Conservation (phyloP, 2,329 filamentous ascomycete genomes). For the Onygena corvina region DNA sequence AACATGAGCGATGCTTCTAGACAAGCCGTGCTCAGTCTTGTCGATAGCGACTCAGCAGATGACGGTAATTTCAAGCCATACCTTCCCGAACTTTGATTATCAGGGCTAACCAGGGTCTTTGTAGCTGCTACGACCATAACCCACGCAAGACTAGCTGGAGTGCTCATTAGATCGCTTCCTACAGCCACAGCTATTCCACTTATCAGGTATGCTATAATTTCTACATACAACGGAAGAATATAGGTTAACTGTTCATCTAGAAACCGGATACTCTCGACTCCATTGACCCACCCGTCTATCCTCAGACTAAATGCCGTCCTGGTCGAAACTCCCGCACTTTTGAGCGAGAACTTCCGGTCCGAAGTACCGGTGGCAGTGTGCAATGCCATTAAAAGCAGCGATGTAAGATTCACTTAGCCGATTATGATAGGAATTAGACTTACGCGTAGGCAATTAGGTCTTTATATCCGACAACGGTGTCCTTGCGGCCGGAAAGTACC, state of each 20-base stretch:
- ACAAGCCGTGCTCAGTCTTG: slow-evolving; percentile 71
- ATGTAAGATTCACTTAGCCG: slow-evolving; percentile 43
- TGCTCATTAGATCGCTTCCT: slow-evolving; percentile 75
- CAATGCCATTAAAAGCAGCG: slow-evolving; percentile 65
- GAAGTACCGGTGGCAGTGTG: slow-evolving; percentile 67
- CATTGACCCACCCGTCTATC: slow-evolving; percentile 66
- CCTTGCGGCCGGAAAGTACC: slow-evolving; percentile 79
- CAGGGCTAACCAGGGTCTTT: slow-evolving; percentile 15
- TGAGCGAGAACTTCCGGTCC: slow-evolving; percentile 57
- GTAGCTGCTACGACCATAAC: slow-evolving; percentile 65
- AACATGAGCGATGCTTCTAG: slow-evolving; percentile 93
- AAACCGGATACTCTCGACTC: slow-evolving; percentile 64
- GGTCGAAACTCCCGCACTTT: slow-evolving; percentile 59
- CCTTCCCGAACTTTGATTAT: neutral
- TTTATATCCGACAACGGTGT: slow-evolving; percentile 81
- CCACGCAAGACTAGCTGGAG: slow-evolving; percentile 78
- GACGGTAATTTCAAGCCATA: slow-evolving; percentile 44
- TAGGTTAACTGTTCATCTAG: slow-evolving; percentile 39
- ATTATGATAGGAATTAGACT: neutral
- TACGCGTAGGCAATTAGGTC: slow-evolving; percentile 38
- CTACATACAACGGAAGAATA: neutral
- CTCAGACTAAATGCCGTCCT: slow-evolving; percentile 82
- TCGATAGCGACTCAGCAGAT: slow-evolving; percentile 72
- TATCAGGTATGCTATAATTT: slow-evolving; percentile 39
- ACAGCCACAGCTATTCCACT: slow-evolving; percentile 52